Base-by-base conservation (phyloP, 148 eudicot species). In the Nyssa sinensis region DNA sequence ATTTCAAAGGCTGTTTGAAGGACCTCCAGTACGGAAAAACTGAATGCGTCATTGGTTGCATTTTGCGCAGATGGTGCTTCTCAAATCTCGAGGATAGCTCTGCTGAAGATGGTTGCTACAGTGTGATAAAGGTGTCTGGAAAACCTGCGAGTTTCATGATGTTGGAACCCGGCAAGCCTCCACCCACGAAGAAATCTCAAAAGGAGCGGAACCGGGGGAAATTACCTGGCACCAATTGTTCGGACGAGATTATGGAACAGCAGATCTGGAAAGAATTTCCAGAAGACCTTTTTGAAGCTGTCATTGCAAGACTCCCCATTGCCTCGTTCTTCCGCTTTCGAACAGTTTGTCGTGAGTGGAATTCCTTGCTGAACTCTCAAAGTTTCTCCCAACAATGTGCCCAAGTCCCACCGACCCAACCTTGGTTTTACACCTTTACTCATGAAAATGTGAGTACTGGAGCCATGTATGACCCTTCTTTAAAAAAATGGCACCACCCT, bases 221-320 rank as follows among this genome's bases (percentile, higher is more conserved):
- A 85, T 65, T 71, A 39, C 62, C 79, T 1, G 71, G 72, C 27
- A 29, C 67, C 27, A 12, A 79, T 62, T 75, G 62, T 71, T 74
- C 86, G 16, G 64, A 76, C 10, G 89, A 80, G 75, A 72, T 53
- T 24, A 84, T 95, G 96, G 89, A 89, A 21, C 74, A 79, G 11
- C 81, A 82, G 9, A 86, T 93, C 68, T 95, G 99, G 99, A 90
- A 87, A 82, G 99, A 95, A 62, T 84, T 95, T 44, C 99, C 99
- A 0, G 94, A 85, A 66, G 99, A 95, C 81, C 96, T 95, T 62
- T 75, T 85, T 41, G 99, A 95, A 78, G 89, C 94, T 34, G 94
- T 95, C 60, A 80, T 95, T 63, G 96, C 99, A 30, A 85, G 96
- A 79, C 90, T 95, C 75, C 99, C 99, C 0, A 69, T 92, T 17